phyloP scores from a whole-genome alignment of 140 eudicot species.

The Stevia rebaudiana region DNA sequence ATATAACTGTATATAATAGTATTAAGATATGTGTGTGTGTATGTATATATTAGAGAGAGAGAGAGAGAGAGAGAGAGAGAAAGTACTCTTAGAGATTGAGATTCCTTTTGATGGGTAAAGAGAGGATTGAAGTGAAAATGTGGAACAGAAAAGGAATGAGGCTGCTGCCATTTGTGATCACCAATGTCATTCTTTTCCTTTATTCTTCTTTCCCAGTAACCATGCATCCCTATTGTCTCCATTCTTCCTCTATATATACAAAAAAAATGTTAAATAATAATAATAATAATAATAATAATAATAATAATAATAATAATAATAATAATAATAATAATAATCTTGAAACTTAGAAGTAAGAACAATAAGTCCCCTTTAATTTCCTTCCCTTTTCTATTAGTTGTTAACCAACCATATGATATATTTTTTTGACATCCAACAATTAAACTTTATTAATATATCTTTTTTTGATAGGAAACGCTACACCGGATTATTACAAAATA shows the following conservation, averaged over 20 bases:
- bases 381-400: too few relatives aligned
- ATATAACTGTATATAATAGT: background rate
- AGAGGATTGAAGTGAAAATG: constrained; percentile 34
- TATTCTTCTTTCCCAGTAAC: constrained; percentile 33
- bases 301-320: background rate
- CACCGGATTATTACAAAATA: too few relatives aligned
- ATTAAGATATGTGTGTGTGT: background rate
- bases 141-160: constrained; percentile 35
- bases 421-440: too few relatives aligned
- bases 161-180: constrained; percentile 44
- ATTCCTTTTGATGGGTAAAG: constrained; percentile 28
- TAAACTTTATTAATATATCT: too few relatives aligned
- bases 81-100: constrained; percentile 27
- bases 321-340: background rate
- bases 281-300: background rate
- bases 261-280: background rate
- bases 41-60: background rate
- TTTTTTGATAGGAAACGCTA: too few relatives aligned
- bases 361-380: background rate
- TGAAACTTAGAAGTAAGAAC: background rate
- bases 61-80: constrained; percentile 12
- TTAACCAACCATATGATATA: too few relatives aligned
- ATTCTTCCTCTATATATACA: constrained; percentile 17
- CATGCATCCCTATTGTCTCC: constrained; percentile 32
- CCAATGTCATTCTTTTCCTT: constrained; percentile 27